Evolutionary conservation across 306 rosid genomes (phyloP).

Genomic region (Gleditsia sinensis): DNA sequence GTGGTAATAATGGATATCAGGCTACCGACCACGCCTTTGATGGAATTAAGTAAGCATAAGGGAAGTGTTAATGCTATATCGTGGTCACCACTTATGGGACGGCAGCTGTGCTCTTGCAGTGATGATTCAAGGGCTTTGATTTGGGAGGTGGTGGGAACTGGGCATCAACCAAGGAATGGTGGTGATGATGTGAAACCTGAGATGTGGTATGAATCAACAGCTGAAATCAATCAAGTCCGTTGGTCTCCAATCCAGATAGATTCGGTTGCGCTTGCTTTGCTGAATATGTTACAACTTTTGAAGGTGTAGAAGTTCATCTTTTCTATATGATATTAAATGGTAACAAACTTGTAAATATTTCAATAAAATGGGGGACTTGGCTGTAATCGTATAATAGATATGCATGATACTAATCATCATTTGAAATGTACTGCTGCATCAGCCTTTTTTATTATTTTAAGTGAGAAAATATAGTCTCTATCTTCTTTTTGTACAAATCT

Average conservation of each 20-base stretch:
- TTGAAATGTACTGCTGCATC: neutral
- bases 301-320: slow-evolving; percentile 45
- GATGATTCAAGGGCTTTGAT: slow-evolving; percentile 71
- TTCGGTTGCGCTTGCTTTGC: slow-evolving; percentile 57
- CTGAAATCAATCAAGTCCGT: slow-evolving; percentile 61
- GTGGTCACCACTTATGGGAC: slow-evolving; percentile 61
- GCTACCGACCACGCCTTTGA: slow-evolving; percentile 56
- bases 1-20: slow-evolving; percentile 68
- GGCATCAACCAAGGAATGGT: slow-evolving; percentile 17
- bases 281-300: slow-evolving; percentile 58
- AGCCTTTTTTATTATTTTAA: neutral
- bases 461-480: no score
- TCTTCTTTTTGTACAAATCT: no score
- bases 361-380: neutral
- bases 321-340: neutral
- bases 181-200: slow-evolving; percentile 45
- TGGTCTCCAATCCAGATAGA: slow-evolving; percentile 63
- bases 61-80: slow-evolving; percentile 65
- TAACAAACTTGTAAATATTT: neutral
- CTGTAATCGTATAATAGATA: neutral
- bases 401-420: neutral
- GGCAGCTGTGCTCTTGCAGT: slow-evolving; percentile 54
- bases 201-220: slow-evolving; percentile 55
- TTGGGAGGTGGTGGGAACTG: slow-evolving; percentile 57
- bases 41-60: slow-evolving; percentile 56